Conservation (phyloP, 139 green algal species). For the Diplosphaera chodatii region DNA sequence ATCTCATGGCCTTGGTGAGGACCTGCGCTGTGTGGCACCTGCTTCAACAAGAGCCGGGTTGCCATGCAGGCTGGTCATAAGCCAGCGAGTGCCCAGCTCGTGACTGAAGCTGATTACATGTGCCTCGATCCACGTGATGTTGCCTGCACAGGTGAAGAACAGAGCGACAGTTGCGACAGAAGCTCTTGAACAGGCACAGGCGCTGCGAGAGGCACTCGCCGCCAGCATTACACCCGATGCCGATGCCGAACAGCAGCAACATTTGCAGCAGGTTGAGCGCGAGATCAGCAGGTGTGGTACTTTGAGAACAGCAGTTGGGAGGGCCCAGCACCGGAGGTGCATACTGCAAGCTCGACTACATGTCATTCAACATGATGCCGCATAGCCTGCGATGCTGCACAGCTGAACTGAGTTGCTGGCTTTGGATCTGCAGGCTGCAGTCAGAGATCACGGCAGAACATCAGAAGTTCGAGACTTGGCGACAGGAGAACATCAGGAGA, state of each 20-base stretch:
- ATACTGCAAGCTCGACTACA: too few species aligned
- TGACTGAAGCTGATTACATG: too few species aligned
- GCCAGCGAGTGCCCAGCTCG: too few species aligned
- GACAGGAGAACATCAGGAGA: constrained; percentile 76
- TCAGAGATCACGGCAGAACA: constrained; percentile 59
- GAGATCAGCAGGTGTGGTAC: neutral
- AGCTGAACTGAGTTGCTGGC: neutral
- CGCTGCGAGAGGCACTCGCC: constrained; percentile 1
- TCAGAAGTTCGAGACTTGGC: constrained; percentile 68
- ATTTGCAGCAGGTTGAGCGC: constrained; percentile 15
- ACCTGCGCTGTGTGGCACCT: neutral
- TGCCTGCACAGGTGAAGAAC: neutral
- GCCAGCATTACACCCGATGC: neutral
- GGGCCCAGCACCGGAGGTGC: too few species aligned
- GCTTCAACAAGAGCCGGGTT: constrained; percentile 2
- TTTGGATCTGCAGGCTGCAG: constrained; percentile 33
- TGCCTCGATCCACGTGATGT: too few species aligned
- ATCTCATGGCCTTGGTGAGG: constrained; percentile 92
- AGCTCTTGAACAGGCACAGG: neutral
- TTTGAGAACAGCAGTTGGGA: too few species aligned
- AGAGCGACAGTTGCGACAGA: neutral
- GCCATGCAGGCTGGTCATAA: too few species aligned
- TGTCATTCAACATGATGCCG: too few species aligned
- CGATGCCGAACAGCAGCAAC: constrained; percentile 14
- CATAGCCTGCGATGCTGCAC: neutral